These are phyloP conservation scores for Nigrospora osmanthi DNA, from an alignment of 2,329 filamentous ascomycete species.

Conservation along the genomic window DNA sequence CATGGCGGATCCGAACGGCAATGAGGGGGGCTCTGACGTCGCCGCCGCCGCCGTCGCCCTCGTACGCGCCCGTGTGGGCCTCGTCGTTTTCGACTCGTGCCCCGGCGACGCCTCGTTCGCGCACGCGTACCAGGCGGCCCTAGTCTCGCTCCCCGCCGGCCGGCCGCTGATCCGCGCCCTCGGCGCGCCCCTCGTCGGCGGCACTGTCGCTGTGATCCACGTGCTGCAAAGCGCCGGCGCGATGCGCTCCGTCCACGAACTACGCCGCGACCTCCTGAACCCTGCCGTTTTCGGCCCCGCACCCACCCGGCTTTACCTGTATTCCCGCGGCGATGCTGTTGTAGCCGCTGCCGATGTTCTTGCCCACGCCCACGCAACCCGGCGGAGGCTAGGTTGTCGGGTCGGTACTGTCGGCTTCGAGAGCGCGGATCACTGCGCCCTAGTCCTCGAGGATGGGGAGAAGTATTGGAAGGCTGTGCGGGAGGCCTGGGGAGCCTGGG, in stretches of 20 bases:
- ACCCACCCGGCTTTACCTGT: not conserved
- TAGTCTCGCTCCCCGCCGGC: not conserved
- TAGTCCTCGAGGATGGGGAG: not conserved
- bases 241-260: not conserved
- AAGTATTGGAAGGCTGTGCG: not conserved
- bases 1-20: too few species aligned
- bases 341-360: not conserved
- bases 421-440: not conserved
- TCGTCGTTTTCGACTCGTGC: not conserved
- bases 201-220: not conserved
- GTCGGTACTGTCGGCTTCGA: not conserved
- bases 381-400: not conserved
- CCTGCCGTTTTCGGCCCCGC: not conserved
- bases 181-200: not conserved
- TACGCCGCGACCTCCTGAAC: not conserved
- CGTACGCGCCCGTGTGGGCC: not conserved
- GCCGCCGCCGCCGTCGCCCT: not conserved
- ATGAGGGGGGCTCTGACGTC: not conserved
- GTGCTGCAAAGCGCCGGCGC: not conserved
- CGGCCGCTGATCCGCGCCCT: not conserved
- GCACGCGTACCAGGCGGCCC: not conserved
- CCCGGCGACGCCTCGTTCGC: not conserved
- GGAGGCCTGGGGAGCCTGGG: not conserved
- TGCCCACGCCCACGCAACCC: not conserved
- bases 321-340: not conserved